These are phyloP conservation scores for Beauveria sp. DNA, from an alignment of 2,329 filamentous ascomycete genomes.

Conservation along the genomic window DNA sequence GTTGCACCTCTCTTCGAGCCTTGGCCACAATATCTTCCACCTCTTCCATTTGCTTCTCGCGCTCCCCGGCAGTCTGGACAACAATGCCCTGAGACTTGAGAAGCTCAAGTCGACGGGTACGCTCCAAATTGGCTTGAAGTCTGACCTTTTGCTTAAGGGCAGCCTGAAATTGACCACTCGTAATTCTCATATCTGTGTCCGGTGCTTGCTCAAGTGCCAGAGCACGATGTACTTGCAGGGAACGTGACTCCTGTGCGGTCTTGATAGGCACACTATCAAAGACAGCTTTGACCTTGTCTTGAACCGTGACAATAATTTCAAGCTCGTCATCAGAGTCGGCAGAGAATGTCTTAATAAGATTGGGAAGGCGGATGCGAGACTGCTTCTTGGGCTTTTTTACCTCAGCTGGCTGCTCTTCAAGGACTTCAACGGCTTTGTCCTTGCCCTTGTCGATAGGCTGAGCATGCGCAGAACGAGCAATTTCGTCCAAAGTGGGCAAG, in stretches of 20 bases:
- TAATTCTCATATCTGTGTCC: slow-evolving; percentile 52
- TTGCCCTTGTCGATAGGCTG: slow-evolving; percentile 49
- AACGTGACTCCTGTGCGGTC: slow-evolving; percentile 53
- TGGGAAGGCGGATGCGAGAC: slow-evolving; percentile 43
- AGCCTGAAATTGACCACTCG: slow-evolving; percentile 58
- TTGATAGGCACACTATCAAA: slow-evolving; percentile 63
- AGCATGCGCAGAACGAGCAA: slow-evolving; percentile 23
- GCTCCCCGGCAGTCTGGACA: slow-evolving; percentile 79
- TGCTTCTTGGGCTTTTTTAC: slow-evolving; percentile 34
- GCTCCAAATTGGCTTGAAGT: slow-evolving; percentile 70
- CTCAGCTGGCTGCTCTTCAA: slow-evolving; percentile 14
- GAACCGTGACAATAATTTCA: slow-evolving; percentile 48
- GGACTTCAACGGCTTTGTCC: slow-evolving; percentile 37
- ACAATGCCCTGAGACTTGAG: slow-evolving; percentile 73
- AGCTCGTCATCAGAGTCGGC: slow-evolving; percentile 53
- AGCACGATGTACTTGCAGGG: slow-evolving; percentile 61
- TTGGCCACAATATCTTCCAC: slow-evolving; percentile 84
- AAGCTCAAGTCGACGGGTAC: slow-evolving; percentile 67
- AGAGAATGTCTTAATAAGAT: slow-evolving; percentile 29
- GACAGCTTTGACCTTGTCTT: slow-evolving; percentile 49
- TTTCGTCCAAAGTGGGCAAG: slow-evolving; percentile 28
- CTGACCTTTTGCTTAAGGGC: slow-evolving; percentile 64
- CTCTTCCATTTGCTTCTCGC: slow-evolving; percentile 70
- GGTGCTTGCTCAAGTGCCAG: slow-evolving; percentile 66
- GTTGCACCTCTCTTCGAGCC: slow-evolving; percentile 68